Evolutionary conservation across 306 rosid species (phyloP).

Genomic region (Chamaecrista fasciculata): DNA sequence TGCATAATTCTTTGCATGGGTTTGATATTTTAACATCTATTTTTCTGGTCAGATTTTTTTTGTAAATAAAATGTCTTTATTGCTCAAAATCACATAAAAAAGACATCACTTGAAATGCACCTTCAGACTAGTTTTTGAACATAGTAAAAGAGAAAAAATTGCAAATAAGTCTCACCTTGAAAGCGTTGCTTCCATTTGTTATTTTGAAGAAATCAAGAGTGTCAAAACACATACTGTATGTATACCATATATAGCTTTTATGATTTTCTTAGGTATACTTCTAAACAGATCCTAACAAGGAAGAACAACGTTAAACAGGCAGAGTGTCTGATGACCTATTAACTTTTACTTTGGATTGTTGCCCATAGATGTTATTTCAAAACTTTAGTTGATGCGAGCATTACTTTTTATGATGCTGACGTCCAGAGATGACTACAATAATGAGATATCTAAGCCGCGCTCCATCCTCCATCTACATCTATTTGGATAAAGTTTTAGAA

Average conservation of each 20-base stretch:
- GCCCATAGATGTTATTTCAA: conserved; percentile 5
- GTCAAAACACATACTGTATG: not conserved
- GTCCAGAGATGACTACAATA: not conserved
- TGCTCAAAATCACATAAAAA: not conserved
- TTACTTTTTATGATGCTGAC: not conserved
- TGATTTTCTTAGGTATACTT: not conserved
- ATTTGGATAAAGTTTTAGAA: not conserved
- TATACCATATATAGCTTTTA: not conserved
- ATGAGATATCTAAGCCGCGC: not conserved
- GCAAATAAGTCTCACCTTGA: not conserved
- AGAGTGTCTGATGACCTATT: not conserved
- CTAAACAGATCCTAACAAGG: not conserved
- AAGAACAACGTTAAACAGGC: not conserved
- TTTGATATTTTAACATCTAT: conserved; percentile 14
- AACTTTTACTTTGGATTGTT: not conserved
- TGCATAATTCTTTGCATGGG: not conserved
- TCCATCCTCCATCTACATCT: not conserved
- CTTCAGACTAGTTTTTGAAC: not conserved
- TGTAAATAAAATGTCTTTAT: not conserved
- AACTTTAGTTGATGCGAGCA: conserved; percentile 10
- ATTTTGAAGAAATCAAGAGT: not conserved
- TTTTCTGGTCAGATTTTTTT: not conserved
- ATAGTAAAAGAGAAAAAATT: not conserved
- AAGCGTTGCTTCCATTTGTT: not conserved
- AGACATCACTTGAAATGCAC: not conserved